A percentile compares a stretch with the other conserved stretches of the same genome.
Conservation (phyloP, 352 stramenopile genomes). For the Blastocystis sp. region DNA sequence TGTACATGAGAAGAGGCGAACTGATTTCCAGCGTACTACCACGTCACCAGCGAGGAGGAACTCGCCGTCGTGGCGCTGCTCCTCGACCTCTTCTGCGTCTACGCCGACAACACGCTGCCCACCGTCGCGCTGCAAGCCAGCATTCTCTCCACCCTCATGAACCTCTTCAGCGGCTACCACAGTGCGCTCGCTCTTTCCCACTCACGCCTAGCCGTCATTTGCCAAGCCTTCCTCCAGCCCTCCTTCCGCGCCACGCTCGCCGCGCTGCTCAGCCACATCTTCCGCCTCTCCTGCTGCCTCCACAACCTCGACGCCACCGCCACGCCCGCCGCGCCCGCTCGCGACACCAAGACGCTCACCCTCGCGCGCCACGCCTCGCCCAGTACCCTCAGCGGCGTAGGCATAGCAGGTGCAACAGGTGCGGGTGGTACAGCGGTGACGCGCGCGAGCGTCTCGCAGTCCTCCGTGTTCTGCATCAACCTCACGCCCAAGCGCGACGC, state of each 20-base stretch:
- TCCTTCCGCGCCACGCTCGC: background rate
- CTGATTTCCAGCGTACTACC: background rate
- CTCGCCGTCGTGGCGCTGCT: background rate
- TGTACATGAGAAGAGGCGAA: too few relatives aligned
- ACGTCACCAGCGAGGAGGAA: background rate
- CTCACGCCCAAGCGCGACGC: background rate
- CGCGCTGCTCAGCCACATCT: background rate
- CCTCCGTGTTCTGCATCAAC: background rate
- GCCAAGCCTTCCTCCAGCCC: background rate
- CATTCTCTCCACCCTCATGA: conserved; percentile 22
- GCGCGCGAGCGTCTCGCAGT: too few relatives aligned
- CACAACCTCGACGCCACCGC: conserved; percentile 3
- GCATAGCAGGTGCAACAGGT: too few relatives aligned
- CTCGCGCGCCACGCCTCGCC: background rate
- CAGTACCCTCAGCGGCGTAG: background rate
- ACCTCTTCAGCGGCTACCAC: conserved; percentile 46
- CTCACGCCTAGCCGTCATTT: conserved; percentile 26
- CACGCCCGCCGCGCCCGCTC: background rate
- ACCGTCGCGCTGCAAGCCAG: background rate
- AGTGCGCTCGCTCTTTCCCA: background rate
- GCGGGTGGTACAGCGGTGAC: too few relatives aligned
- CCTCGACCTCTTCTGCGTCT: conserved; percentile 25
- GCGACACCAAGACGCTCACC: background rate
- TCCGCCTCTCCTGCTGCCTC: conserved; percentile 3
- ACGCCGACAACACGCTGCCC: background rate